A percentile compares a stretch with the other conserved stretches of the same genome.
Conservation (phyloP, 2,329 filamentous ascomycete species). For the Fusarium nygamai region DNA sequence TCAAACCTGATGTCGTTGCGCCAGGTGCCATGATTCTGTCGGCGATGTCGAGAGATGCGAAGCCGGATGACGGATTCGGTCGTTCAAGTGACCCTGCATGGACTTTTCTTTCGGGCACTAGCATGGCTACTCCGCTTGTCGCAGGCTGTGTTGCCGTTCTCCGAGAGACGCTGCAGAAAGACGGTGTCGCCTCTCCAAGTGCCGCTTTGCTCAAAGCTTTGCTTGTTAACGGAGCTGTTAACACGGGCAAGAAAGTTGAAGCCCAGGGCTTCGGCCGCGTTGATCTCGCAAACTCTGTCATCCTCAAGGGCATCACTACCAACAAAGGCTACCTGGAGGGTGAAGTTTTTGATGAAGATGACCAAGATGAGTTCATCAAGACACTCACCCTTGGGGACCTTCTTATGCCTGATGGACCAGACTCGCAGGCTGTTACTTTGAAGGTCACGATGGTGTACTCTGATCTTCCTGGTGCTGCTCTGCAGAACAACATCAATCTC, state of each 20-base stretch:
- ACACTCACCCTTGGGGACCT: not conserved
- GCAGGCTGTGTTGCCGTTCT: not conserved
- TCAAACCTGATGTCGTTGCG: not conserved
- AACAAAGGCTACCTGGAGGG: not conserved
- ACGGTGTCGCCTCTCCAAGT: not conserved
- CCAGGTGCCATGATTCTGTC: not conserved
- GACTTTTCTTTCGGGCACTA: not conserved
- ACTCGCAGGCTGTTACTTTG: not conserved
- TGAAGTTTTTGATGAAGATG: fast-evolving
- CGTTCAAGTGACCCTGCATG: not conserved
- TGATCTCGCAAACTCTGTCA: not conserved
- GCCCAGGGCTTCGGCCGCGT: not conserved
- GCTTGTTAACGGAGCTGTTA: not conserved
- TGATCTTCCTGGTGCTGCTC: not conserved
- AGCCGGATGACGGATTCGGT: fast-evolving
- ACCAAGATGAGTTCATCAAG: fast-evolving
- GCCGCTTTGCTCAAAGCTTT: not conserved
- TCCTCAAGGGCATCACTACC: not conserved
- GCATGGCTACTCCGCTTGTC: not conserved
- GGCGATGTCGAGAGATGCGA: not conserved
- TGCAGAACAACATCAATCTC: not conserved
- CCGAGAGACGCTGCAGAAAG: not conserved
- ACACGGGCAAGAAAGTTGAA: not conserved
- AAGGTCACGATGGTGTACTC: not conserved
- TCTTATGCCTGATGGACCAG: not conserved